These are phyloP conservation scores for Nicotiana tabacum DNA, from an alignment of 257 asterid genomes.

Conservation along the genomic window DNA sequence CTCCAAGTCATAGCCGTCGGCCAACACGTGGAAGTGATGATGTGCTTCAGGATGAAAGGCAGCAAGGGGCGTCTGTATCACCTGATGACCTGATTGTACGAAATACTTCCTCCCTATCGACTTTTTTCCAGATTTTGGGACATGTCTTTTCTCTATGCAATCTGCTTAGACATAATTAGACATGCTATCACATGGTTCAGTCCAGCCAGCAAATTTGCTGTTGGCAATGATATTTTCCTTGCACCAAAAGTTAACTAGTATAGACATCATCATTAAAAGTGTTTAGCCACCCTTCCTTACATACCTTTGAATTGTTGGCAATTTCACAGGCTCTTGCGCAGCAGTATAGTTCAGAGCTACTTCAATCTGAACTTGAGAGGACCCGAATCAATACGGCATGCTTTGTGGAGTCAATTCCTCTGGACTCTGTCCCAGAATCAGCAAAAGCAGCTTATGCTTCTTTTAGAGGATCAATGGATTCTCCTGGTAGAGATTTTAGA, in stretches of 20 bases:
- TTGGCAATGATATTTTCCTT: neutral
- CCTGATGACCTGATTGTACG: slow-evolving; percentile 98
- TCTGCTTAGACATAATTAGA: neutral
- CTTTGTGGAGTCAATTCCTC: slow-evolving; percentile 75
- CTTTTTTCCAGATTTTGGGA: neutral
- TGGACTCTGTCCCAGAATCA: slow-evolving; percentile 85
- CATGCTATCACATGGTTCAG: neutral
- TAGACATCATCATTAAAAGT: neutral
- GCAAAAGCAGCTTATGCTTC: slow-evolving; percentile 99
- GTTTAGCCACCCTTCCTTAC: neutral
- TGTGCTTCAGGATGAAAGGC: slow-evolving; percentile 74
- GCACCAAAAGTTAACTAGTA: neutral
- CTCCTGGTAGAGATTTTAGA: slow-evolving; percentile 34
- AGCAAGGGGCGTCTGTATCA: slow-evolving; percentile 59
- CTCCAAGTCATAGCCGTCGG: slow-evolving; percentile 90
- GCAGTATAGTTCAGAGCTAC: slow-evolving; percentile 83
- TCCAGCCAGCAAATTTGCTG: neutral
- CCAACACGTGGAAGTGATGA: slow-evolving; percentile 92
- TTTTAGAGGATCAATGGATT: slow-evolving; percentile 64
- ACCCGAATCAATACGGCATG: slow-evolving; percentile 92
- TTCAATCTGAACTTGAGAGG: slow-evolving; percentile 88
- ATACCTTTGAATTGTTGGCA: slow-evolving; percentile 2
- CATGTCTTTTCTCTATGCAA: neutral
- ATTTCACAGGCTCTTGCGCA: slow-evolving; percentile 78
- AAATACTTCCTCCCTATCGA: neutral